Base-by-base conservation (phyloP, 345 rosid species). In the Noccaea bulbosa region DNA sequence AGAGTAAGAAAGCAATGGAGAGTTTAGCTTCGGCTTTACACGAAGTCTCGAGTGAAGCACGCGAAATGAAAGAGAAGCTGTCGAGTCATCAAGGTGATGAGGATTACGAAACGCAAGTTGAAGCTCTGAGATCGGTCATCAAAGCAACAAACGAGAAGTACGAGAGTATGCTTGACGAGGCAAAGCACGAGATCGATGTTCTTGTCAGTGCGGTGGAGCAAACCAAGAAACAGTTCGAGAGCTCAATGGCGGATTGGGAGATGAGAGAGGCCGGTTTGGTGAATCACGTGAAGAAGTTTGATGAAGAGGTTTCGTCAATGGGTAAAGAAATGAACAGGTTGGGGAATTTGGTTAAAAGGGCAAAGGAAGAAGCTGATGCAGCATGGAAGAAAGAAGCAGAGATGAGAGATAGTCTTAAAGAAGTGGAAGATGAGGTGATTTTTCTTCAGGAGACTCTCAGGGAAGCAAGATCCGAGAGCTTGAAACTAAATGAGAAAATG, bases 1-100 rank as follows among this genome's bases (percentile, higher is more conserved):
- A 85, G 87, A 85, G 90, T 86, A 91, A 91, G 83, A 88, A 88
- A 82, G 97, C 95, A 47, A 89, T 85, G 89, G 96, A 91, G 77
- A 94, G 93, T 73, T 84, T 94, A 76, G 93, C 99, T 68, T 86
- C 92, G 9, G 96, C 99, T 37, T 85, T 94, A 38, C 96, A 89
- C 59, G 95, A 91, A 82, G 93, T 88, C 55, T 86, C 97, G 12
- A 79, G 84, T 39, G 99, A 94, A 84, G 94, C 95, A 46, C 83
- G 96, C 59, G 95, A 89, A 62, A 70, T 90, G 9, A 91, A 87
- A 84, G 97, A 91, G 70, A 86, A 80, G 77, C 76, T 94, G 64
- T 45, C 82, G 65, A 77, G 61, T 69, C 83, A 70, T 69, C 83
- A 70, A 77, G 72, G 67, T 72, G 86, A 78, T 78, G 74, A 71